Percentiles rank a stretch among this genome's conserved stretches.
These are phyloP conservation scores for Furcasterigmium furcatum DNA, from an alignment of 2,329 filamentous ascomycete genomes.

Conservation along the genomic window DNA sequence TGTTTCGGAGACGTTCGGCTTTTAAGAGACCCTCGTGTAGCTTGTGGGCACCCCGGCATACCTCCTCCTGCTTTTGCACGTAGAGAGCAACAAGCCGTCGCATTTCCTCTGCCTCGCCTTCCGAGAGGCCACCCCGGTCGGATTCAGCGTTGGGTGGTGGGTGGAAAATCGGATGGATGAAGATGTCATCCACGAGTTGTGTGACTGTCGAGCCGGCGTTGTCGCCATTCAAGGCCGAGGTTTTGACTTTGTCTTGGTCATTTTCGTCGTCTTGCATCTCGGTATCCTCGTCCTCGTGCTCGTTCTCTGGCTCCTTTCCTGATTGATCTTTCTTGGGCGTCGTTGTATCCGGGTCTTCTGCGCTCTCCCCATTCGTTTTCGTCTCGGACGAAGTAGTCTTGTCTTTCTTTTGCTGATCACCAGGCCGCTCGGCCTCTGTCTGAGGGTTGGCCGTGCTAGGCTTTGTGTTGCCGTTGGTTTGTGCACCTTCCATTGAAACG, in stretches of 20 bases:
- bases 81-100: slow-evolving; percentile 71
- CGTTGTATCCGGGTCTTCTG: too few species aligned
- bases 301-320: not conserved
- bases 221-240: slow-evolving; percentile 1
- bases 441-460: slow-evolving; percentile 1
- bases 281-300: not conserved
- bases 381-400: slow-evolving; percentile 3
- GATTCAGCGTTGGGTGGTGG: slow-evolving; percentile 59
- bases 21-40: slow-evolving; percentile 69
- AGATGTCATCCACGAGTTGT: slow-evolving; percentile 38
- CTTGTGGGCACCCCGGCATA: slow-evolving; percentile 66
- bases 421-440: slow-evolving; percentile 2
- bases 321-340: not conserved
- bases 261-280: slow-evolving; percentile 5
- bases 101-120: slow-evolving; percentile 74
- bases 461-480: slow-evolving; percentile 1
- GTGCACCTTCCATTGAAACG: slow-evolving; percentile 15
- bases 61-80: slow-evolving; percentile 83
- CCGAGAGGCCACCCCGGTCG: slow-evolving; percentile 70
- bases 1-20: slow-evolving; percentile 68
- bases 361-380: too few species aligned
- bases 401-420: slow-evolving; percentile 1
- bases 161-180: slow-evolving; percentile 72
- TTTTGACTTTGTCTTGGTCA: not conserved
- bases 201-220: slow-evolving; percentile 8